Percentiles rank a stretch among this genome's conserved stretches.
Conservation (phyloP, 352 stramenopile genomes). For the Sclerospora graminicola region DNA sequence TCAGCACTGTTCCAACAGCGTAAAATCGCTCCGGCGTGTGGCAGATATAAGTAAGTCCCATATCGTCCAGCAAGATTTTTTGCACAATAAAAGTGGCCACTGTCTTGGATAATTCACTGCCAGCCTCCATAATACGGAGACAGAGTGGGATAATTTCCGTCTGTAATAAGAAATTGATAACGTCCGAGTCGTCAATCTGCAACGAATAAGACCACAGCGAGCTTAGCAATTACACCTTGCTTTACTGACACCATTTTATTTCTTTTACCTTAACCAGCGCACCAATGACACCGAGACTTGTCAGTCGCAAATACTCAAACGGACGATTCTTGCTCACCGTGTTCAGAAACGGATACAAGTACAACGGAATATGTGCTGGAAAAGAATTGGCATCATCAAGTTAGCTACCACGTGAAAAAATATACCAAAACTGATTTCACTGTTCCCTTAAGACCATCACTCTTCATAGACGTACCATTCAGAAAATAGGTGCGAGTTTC, state of each 20-base stretch:
- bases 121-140: constrained; percentile 98
- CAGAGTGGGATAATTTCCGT: constrained; percentile 99
- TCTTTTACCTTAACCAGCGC: constrained; percentile 91
- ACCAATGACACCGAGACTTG: constrained; percentile 96
- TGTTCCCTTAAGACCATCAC: neutral
- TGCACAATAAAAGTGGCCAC: constrained; percentile 99
- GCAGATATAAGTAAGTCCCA: constrained; percentile 98
- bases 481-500: constrained; percentile 96
- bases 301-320: constrained; percentile 98
- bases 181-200: constrained; percentile 95
- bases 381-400: neutral
- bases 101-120: constrained; percentile 96
- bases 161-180: constrained; percentile 98
- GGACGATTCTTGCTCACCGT: constrained; percentile 96
- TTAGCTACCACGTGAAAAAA: neutral
- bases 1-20: constrained; percentile 87
- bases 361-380: constrained; percentile 93
- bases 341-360: constrained; percentile 99
- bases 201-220: constrained; percentile 1
- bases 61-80: constrained; percentile 98
- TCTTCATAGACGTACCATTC: constrained; percentile 41
- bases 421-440: neutral
- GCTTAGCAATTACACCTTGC: neutral
- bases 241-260: neutral
- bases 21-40: constrained; percentile 93